phyloP scores from a whole-genome alignment of 225 moss, liverwort and hornwort genomes.

The Antitrichia curtipendula region DNA sequence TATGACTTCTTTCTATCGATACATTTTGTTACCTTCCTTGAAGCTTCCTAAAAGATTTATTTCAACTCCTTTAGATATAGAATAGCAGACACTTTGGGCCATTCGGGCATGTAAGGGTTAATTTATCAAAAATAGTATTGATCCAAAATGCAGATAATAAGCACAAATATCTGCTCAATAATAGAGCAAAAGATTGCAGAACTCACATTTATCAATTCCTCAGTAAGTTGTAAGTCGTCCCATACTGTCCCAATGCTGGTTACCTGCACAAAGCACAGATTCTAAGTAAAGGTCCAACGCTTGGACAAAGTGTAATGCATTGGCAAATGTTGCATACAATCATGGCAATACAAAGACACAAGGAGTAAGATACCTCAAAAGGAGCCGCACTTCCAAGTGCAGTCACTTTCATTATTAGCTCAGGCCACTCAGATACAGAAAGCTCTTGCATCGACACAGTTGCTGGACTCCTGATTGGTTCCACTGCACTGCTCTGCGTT shows the following conservation, averaged over 20 bases:
- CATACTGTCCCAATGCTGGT: slow-evolving; percentile 39
- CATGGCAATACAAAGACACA: background rate
- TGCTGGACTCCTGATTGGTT: slow-evolving; percentile 13
- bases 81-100: background rate
- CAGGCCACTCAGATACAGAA: slow-evolving; percentile 33
- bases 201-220: slow-evolving; percentile 55
- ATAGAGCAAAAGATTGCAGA: slow-evolving; percentile 1
- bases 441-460: background rate
- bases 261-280: slow-evolving; percentile 18
- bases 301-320: background rate
- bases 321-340: background rate
- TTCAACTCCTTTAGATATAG: background rate
- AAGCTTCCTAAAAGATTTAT: background rate
- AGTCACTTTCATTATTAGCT: slow-evolving; percentile 42
- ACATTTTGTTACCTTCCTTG: background rate
- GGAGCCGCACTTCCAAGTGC: slow-evolving; percentile 46
- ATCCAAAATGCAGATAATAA: background rate
- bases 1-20: background rate
- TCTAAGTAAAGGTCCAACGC: background rate
- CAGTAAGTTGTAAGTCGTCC: slow-evolving; percentile 64
- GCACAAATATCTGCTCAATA: background rate
- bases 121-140: background rate
- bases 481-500: background rate
- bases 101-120: background rate
- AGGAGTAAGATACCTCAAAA: slow-evolving; percentile 39